Evolutionary conservation across 83 land plant genomes (phyloP), one percentile per base, ranked within the genome.

Genomic region (Picea abies): DNA sequence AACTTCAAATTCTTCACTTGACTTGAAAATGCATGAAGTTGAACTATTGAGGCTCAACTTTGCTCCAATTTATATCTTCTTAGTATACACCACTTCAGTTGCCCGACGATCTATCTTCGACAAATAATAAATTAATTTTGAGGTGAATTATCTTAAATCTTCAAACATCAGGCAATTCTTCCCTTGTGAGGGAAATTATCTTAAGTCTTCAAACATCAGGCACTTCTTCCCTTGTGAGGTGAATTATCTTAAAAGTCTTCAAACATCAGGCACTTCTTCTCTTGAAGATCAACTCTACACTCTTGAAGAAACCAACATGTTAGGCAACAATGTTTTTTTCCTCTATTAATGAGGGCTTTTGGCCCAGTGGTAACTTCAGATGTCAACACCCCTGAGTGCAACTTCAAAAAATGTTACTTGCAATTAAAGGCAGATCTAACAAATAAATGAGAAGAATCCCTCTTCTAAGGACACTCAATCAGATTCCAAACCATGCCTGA

Each of bases 31-130:
- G 78, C 78, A 75, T 75, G 78, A 67, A 81, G 14, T 11, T 69
- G 61, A 79, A 76, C 69, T 83, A 47, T 62, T 79, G 79, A 83
- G 79, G 78, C 77, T 80, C 80, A 80, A 86, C 82, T 76, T 84
- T 35, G 88, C 88, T 70, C 86, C 83, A 63, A 64, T 79, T 65
- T 65, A 29, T 41, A 83, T 80, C 85, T 83, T 81, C 86, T 87
- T 82, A 87, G 78, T 79, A 70, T 81, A 80, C 86, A 83, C 86
- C 86, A 69, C 85, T 85, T 83, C 87, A 70, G 49, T 82, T 67
- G 84, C 81, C 78, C 87, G 63, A 63, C 80, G 64, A 79, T 84
- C 80, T 83, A 86, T 83, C 88, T 84, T 86, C 83, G 41, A 85
- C 84, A 80, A 44, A 86, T 75, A 82, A 79, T 75, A 41, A 72